Evolutionary conservation across 305 asterid species (phyloP).

Genomic region (Nicotiana rustica): DNA sequence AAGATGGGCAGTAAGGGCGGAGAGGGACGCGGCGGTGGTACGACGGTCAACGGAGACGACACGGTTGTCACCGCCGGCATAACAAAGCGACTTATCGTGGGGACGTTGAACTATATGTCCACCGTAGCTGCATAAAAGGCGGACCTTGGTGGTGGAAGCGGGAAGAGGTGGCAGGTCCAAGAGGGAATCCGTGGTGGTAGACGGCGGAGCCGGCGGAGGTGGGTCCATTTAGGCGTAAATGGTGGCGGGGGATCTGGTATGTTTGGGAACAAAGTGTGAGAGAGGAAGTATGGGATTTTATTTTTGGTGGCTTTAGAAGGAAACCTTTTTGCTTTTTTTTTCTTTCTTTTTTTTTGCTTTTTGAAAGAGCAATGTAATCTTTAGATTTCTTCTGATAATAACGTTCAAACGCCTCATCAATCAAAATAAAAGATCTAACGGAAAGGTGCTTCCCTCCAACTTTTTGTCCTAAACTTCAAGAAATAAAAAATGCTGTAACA

Average conservation of each 20-base stretch:
- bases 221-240: conserved; percentile 53
- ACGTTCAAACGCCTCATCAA: conserved; percentile 20
- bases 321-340: neutral
- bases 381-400: conserved; percentile 9
- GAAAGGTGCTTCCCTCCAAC: conserved; percentile 12
- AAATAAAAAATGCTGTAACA: neutral
- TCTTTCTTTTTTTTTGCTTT: neutral
- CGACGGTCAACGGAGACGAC: conserved; percentile 85
- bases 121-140: conserved; percentile 89
- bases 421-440: neutral
- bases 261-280: neutral
- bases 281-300: conserved; percentile 7
- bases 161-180: conserved; percentile 54
- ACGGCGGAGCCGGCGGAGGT: conserved; percentile 48
- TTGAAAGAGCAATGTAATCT: conserved; percentile 7
- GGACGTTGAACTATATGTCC: conserved; percentile 91
- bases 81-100: conserved; percentile 67
- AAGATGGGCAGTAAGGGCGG: conserved; percentile 61
- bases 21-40: conserved; percentile 57
- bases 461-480: neutral
- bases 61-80: conserved; percentile 87
- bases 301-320: conserved; percentile 6
- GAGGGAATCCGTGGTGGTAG: conserved; percentile 48
- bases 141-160: conserved; percentile 57
- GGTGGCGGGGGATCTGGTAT: conserved; percentile 30